These are phyloP conservation scores for Spinacia oleracea DNA, from an alignment of 179 eudicot genomes.

Conservation along the genomic window DNA sequence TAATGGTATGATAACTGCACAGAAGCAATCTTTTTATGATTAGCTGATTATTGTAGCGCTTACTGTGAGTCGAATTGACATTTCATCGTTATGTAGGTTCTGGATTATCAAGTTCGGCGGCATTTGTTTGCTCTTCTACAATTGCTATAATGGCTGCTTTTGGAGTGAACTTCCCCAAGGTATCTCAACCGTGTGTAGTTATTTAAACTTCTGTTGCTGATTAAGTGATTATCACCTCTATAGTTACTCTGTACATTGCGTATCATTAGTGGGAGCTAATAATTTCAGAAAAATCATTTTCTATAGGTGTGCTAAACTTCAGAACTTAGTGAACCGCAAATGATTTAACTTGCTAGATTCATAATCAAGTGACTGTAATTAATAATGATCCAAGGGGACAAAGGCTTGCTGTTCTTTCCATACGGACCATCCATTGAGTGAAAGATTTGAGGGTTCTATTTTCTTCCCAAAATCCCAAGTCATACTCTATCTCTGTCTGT, in stretches of 20 bases:
- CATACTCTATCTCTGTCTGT: background rate
- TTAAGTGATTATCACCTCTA: background rate
- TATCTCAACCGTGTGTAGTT: conserved; percentile 19
- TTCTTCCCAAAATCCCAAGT: background rate
- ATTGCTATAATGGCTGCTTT: conserved; percentile 90
- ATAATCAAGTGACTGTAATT: too few relatives aligned
- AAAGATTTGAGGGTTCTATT: background rate
- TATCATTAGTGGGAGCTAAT: background rate
- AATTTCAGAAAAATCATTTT: background rate
- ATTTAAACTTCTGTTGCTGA: conserved; percentile 1
- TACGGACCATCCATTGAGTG: background rate
- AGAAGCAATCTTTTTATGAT: background rate
- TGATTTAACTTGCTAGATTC: background rate
- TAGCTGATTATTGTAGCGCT: background rate
- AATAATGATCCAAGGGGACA: background rate
- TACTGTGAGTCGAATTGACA: conserved; percentile 2
- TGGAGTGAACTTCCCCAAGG: conserved; percentile 79
- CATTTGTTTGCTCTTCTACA: conserved; percentile 94
- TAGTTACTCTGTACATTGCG: background rate
- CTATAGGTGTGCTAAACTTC: background rate
- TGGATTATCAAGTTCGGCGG: conserved; percentile 96
- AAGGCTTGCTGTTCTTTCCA: background rate
- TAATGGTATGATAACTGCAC: background rate
- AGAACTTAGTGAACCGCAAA: background rate
- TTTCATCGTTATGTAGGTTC: conserved; percentile 54